Percentiles rank a stretch among this genome's conserved stretches.
Evolutionary conservation across 2,329 filamentous ascomycete species (phyloP).

Genomic region (Penicillium oxalicum): DNA sequence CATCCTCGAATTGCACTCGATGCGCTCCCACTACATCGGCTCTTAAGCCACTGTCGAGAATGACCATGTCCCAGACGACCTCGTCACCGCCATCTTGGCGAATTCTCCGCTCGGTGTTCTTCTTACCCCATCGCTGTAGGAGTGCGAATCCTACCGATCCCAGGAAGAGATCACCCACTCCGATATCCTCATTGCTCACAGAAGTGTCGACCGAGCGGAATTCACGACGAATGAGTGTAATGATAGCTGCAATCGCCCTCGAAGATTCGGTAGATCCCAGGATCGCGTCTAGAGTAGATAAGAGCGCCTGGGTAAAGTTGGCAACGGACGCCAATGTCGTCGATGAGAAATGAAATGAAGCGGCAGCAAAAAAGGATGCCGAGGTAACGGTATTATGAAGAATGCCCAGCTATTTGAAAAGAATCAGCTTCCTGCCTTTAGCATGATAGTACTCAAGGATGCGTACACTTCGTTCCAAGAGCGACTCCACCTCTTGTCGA

Average conservation of each 20-base stretch:
- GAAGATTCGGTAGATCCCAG: constrained; percentile 46
- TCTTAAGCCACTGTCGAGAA: constrained; percentile 42
- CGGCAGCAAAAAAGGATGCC: constrained; percentile 43
- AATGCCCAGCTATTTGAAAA: constrained; percentile 33
- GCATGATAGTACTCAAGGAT: too few relatives aligned
- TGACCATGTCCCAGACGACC: constrained; percentile 45
- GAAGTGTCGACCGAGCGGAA: constrained; percentile 34
- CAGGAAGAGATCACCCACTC: constrained; percentile 40
- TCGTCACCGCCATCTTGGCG: constrained; percentile 40
- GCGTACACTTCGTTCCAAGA: constrained; percentile 43
- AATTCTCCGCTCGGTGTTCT: constrained; percentile 38
- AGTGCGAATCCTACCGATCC: constrained; percentile 43
- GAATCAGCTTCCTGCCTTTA: constrained; percentile 5
- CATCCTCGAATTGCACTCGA: constrained; percentile 26
- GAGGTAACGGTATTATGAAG: constrained; percentile 43
- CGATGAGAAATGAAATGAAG: constrained; percentile 43
- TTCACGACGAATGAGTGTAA: constrained; percentile 43
- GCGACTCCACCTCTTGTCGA: constrained; percentile 38
- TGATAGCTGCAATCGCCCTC: constrained; percentile 44
- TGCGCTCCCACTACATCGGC: constrained; percentile 44
- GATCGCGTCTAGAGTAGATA: constrained; percentile 43
- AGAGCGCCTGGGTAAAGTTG: constrained; percentile 39
- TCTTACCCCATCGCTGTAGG: constrained; percentile 43
- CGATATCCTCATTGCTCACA: constrained; percentile 32
- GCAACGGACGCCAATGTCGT: constrained; percentile 40